Evolutionary conservation across 208 protist genomes (phyloP).

Genomic region (Cochliopodium minus): DNA sequence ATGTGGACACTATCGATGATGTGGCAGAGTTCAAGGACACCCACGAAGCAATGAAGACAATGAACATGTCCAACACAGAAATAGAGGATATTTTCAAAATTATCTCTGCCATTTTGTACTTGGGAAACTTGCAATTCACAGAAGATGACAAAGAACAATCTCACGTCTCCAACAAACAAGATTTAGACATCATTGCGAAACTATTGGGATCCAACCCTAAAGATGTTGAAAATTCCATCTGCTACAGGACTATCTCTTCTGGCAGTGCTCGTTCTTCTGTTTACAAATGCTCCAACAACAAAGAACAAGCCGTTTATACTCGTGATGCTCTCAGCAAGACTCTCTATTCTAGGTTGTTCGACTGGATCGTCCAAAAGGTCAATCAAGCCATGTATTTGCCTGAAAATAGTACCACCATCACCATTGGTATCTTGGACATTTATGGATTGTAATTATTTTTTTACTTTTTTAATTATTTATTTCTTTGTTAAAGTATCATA

Average conservation of each 20-base stretch:
- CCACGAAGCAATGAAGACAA: slow-evolving; percentile 60
- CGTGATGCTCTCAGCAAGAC: slow-evolving; percentile 14
- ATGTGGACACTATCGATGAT: slow-evolving; percentile 59
- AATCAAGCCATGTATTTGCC: slow-evolving; percentile 4
- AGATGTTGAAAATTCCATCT: neutral
- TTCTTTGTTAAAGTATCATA: too few relatives aligned
- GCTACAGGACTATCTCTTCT: neutral
- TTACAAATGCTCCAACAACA: neutral
- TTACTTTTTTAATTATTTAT: too few relatives aligned
- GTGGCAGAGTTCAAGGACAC: slow-evolving; percentile 46
- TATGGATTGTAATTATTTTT: slow-evolving; percentile 79
- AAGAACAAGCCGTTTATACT: neutral
- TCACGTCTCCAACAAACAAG: neutral
- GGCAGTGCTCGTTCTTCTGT: neutral
- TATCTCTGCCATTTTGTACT: neutral
- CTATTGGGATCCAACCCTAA: neutral
- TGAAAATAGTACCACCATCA: slow-evolving; percentile 17
- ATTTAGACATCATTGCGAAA: neutral
- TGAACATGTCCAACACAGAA: slow-evolving; percentile 50
- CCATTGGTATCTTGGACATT: slow-evolving; percentile 78
- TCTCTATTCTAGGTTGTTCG: slow-evolving; percentile 10
- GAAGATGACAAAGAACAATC: neutral
- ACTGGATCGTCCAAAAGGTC: slow-evolving; percentile 10
- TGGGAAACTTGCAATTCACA: neutral
- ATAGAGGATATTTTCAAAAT: slow-evolving; percentile 26